Evolutionary conservation across 2,329 filamentous ascomycete species (phyloP).

Genomic region (Claviceps monticola): DNA sequence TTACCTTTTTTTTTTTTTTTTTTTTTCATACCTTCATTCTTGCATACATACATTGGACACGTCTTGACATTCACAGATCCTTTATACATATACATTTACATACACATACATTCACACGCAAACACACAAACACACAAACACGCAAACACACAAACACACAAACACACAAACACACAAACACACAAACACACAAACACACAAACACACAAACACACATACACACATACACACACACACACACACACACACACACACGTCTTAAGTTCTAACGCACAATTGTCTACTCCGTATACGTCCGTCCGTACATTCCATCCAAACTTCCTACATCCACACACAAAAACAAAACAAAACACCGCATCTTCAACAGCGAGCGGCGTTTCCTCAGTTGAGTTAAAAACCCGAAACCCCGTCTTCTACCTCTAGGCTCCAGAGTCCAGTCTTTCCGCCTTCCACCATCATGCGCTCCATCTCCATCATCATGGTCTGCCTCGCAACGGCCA

Average conservation of each 20-base stretch:
- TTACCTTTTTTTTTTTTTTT: too few relatives aligned
- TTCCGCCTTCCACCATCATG: background rate
- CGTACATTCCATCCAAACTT: too few relatives aligned
- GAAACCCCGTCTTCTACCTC: too few relatives aligned
- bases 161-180: background rate
- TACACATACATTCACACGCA: background rate
- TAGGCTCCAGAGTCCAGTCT: too few relatives aligned
- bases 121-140: background rate
- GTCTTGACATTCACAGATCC: background rate
- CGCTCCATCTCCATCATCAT: conserved; percentile 1
- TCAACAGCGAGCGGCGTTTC: too few relatives aligned
- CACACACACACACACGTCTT: background rate
- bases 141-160: background rate
- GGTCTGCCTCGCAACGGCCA: conserved; percentile 1
- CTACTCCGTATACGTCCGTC: too few relatives aligned
- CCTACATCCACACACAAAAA: background rate
- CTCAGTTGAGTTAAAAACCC: too few relatives aligned
- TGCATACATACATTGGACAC: background rate
- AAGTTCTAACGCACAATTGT: background rate
- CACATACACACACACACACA: background rate
- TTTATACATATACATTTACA: background rate
- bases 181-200: background rate
- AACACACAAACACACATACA: too few relatives aligned
- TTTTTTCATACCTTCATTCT: background rate
- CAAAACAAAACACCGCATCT: background rate